These are phyloP conservation scores for Ilex aquifolium DNA, from an alignment of 257 asterid species.

Conservation along the genomic window DNA sequence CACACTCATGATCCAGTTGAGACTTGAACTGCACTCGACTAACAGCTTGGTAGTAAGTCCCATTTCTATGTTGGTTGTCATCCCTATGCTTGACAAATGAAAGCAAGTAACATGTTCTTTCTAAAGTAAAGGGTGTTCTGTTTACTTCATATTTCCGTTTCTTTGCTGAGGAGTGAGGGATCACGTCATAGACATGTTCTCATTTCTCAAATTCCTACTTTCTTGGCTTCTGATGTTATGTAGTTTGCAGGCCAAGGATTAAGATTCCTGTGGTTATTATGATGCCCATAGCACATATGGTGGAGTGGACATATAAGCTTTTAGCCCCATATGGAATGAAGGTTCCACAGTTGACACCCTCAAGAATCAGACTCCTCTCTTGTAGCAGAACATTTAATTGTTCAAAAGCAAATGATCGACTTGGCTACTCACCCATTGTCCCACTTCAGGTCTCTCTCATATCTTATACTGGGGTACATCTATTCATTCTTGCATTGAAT, in stretches of 20 bases:
- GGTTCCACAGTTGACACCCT: constrained; percentile 96
- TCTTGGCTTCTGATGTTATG: constrained; percentile 47
- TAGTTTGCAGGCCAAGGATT: constrained; percentile 82
- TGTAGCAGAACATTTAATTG: constrained; percentile 69
- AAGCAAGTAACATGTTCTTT: too few relatives aligned
- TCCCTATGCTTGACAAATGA: too few relatives aligned
- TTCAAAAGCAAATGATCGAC: constrained; percentile 80
- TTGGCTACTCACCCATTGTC: constrained; percentile 89
- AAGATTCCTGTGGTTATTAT: constrained; percentile 72
- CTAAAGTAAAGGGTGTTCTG: too few relatives aligned
- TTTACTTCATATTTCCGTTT: too few relatives aligned
- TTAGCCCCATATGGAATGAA: constrained; percentile 90
- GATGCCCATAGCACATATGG: constrained; percentile 92
- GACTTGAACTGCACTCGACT: too few relatives aligned
- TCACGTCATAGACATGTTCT: constrained; percentile 5
- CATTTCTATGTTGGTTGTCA: too few relatives aligned
- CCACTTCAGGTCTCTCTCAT: constrained; percentile 63
- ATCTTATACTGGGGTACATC: constrained; percentile 15
- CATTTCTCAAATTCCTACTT: constrained; percentile 12
- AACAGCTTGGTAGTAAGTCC: too few relatives aligned
- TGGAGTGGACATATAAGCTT: constrained; percentile 66
- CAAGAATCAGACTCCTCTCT: constrained; percentile 89
- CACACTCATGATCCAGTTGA: too few relatives aligned
- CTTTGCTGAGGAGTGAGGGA: constrained; percentile 1
- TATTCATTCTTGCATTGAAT: background rate